Evolutionary conservation across 129 eudicot genomes (phyloP).

Genomic region (Arctium lappa): DNA sequence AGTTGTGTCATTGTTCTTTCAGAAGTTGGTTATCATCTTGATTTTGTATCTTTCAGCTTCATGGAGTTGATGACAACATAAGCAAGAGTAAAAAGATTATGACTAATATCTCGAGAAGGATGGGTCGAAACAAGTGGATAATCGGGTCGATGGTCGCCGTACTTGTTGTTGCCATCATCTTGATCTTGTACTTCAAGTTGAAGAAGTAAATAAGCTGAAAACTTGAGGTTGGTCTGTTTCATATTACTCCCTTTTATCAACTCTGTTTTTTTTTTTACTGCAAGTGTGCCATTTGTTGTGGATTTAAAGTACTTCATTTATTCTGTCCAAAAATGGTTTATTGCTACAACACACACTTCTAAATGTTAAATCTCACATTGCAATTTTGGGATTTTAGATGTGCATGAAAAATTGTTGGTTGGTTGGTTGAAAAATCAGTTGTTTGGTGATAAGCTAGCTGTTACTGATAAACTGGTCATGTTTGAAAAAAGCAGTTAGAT

Average conservation of each 20-base stretch:
- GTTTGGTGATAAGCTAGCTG: no score
- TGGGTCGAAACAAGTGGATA: slow-evolving; percentile 64
- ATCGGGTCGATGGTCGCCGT: slow-evolving; percentile 48
- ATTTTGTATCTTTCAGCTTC: slow-evolving; percentile 43
- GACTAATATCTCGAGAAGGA: slow-evolving; percentile 58
- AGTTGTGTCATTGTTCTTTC: background rate
- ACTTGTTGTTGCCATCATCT: slow-evolving; percentile 51
- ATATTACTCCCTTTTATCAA: slow-evolving; percentile 2
- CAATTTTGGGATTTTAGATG: background rate
- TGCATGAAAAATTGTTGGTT: no score
- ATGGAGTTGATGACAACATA: slow-evolving; percentile 66
- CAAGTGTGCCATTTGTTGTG: slow-evolving; percentile 33
- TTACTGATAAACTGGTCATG: no score
- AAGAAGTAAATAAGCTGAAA: slow-evolving; percentile 28
- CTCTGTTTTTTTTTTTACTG: background rate
- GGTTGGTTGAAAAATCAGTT: no score
- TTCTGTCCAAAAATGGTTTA: background rate
- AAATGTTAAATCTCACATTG: slow-evolving; percentile 11
- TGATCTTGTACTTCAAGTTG: slow-evolving; percentile 64
- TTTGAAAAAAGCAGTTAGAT: no score
- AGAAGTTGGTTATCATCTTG: background rate
- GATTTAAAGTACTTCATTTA: slow-evolving; percentile 8
- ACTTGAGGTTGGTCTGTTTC: background rate
- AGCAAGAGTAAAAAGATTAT: slow-evolving; percentile 60
- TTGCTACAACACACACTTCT: background rate